Evolutionary conservation across 352 stramenopile genomes (phyloP), one percentile per base, ranked within the genome.

Genomic region (Phytophthora kernoviae): DNA sequence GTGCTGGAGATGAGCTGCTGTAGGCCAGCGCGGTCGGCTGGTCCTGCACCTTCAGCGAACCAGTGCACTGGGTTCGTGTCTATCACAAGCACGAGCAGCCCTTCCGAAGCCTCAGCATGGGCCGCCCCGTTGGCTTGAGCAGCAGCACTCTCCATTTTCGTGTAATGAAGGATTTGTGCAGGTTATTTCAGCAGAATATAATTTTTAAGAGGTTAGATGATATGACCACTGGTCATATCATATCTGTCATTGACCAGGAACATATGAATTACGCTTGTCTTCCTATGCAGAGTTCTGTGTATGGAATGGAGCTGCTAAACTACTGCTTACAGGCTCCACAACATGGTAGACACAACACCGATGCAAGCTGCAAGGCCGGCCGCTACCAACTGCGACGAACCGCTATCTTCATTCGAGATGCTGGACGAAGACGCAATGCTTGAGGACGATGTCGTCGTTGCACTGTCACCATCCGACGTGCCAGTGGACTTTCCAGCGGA

Each of bases 11-110:
- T 81, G 33, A 91, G 73, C 60, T 88, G 77, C 75, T 91, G 75
- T 32, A 89, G 75, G 40, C 46, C 59, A 7, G 42, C 46, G 17
- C 57, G 63, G 53, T 73, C 73, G 41, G 20, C 47, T 18, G 56
- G 61, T 55, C 58, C 75, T 41, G 34, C 65, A 15, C 57, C 69
- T 12, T 68, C 60, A 8, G 63, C 21, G 55, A 92, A 90, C 83
- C 86, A 94, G 47, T 88, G 63, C 27, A 78, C 58, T 10, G 86
- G 86, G 50, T 91, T 91, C 14, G 86, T 94, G 72, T 94, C 86
- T 22, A 94, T 61, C 54, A 94, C 79, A 12, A 93, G 62, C 60
- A 94, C 83, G 14, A 94, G 55, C 2, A 94, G 77, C 7, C 83
- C 83, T 51, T 93, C 81, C 21, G 54, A 59, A 18, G 45, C 26